Conservation (phyloP, 805 yeast species). For the Saturnispora dispora region DNA sequence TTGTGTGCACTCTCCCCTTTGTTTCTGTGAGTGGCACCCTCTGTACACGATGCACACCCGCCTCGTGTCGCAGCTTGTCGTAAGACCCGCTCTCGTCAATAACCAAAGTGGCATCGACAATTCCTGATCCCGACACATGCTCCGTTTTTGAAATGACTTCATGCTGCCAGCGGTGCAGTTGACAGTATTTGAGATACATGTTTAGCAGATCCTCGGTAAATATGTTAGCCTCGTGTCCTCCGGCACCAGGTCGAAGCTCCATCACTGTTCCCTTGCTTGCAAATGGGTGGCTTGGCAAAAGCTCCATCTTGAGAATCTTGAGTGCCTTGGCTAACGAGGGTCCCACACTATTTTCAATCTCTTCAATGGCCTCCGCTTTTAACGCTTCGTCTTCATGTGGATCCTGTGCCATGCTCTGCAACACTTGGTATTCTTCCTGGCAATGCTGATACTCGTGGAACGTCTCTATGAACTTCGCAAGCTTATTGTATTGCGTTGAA, state of each 20-base stretch:
- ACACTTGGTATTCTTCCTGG: constrained; percentile 26
- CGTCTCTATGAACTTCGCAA: constrained; percentile 36
- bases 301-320: constrained; percentile 39
- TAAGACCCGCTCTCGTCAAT: constrained; percentile 74
- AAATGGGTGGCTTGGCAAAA: constrained; percentile 72
- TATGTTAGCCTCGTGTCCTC: constrained; percentile 88
- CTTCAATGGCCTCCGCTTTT: constrained; percentile 52
- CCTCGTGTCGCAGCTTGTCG: constrained; percentile 65
- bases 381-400: constrained; percentile 38
- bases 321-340: constrained; percentile 39
- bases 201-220: constrained; percentile 71
- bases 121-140: constrained; percentile 55
- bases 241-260: constrained; percentile 91
- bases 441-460: constrained; percentile 31
- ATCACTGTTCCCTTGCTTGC: constrained; percentile 68
- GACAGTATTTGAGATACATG: constrained; percentile 75
- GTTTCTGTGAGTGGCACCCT: constrained; percentile 88
- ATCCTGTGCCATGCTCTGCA: constrained; percentile 23
- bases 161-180: constrained; percentile 55
- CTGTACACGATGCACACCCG: constrained; percentile 95
- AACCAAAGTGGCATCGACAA: constrained; percentile 65
- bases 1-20: constrained; percentile 90
- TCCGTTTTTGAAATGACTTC: constrained; percentile 48
- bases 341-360: constrained; percentile 33
- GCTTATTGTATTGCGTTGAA: constrained; percentile 39